These are phyloP conservation scores for Beta corolliflora DNA, from an alignment of 179 eudicot species.

Conservation along the genomic window DNA sequence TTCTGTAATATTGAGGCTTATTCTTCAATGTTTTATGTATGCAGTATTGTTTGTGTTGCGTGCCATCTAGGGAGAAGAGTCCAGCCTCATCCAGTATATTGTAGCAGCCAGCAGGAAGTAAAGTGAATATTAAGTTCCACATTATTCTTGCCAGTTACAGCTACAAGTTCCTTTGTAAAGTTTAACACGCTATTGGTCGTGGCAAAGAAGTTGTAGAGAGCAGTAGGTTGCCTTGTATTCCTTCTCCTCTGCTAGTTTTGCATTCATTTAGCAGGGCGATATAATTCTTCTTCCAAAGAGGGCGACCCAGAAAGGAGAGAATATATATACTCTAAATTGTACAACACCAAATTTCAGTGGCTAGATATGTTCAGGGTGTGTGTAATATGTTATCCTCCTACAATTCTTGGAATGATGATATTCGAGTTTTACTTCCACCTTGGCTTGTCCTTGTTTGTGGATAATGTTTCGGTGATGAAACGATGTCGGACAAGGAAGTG, in stretches of 20 bases:
- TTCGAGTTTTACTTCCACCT: too few species aligned
- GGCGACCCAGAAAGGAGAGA: background rate
- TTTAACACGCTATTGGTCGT: background rate
- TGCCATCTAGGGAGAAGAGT: conserved; percentile 29
- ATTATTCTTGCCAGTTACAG: background rate
- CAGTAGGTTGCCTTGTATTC: background rate
- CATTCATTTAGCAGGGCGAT: background rate
- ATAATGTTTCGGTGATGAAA: too few species aligned
- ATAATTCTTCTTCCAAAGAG: background rate
- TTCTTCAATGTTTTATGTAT: conserved; percentile 2
- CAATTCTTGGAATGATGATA: too few species aligned
- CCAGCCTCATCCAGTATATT: background rate
- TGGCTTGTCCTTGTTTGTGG: too few species aligned
- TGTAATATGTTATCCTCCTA: too few species aligned
- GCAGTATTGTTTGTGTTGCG: conserved; percentile 43
- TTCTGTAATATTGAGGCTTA: background rate
- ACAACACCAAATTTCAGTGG: too few species aligned
- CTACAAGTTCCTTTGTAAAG: conserved; percentile 4
- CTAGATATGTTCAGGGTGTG: too few species aligned
- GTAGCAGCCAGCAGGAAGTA: background rate
- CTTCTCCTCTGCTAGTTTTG: conserved; percentile 12
- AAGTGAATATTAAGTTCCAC: background rate
- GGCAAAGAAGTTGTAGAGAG: background rate
- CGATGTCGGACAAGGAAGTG: too few species aligned
- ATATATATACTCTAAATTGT: too few species aligned